These are phyloP conservation scores for Amauroascus verrucosus DNA, from an alignment of 2,329 filamentous ascomycete species.

Conservation along the genomic window DNA sequence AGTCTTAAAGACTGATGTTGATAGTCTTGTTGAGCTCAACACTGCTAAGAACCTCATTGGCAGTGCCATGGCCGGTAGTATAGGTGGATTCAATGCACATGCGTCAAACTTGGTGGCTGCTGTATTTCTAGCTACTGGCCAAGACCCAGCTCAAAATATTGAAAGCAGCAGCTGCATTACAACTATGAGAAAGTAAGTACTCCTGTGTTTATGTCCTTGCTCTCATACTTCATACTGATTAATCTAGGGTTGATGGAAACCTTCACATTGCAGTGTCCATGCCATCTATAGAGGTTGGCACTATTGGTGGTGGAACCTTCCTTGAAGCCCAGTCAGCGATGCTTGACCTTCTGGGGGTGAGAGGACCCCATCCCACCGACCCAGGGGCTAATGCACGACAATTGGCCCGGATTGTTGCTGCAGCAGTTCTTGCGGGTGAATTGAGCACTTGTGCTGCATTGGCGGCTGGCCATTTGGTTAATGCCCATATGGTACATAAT, in stretches of 20 bases:
- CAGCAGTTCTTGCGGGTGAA: slow-evolving; percentile 81
- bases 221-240: slow-evolving; percentile 16
- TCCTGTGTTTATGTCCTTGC: not conserved
- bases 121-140: slow-evolving; percentile 88
- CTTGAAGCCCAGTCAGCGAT: slow-evolving; percentile 92
- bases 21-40: slow-evolving; percentile 87
- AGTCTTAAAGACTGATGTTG: slow-evolving; percentile 87
- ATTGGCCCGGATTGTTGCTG: slow-evolving; percentile 82
- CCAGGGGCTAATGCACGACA: slow-evolving; percentile 87
- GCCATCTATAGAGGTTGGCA: slow-evolving; percentile 96
- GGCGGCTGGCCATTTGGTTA: slow-evolving; percentile 83
- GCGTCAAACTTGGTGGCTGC: slow-evolving; percentile 96
- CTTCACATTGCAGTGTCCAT: slow-evolving; percentile 97
- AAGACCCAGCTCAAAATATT: slow-evolving; percentile 94
- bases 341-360: slow-evolving; percentile 90
- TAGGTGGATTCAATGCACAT: slow-evolving; percentile 96
- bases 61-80: slow-evolving; percentile 82
- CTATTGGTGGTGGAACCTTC: slow-evolving; percentile 90
- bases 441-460: slow-evolving; percentile 84
- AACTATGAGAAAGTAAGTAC: slow-evolving; percentile 93
- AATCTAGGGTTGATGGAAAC: slow-evolving; percentile 63
- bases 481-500: slow-evolving; percentile 94
- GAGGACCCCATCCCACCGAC: slow-evolving; percentile 77
- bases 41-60: slow-evolving; percentile 92
- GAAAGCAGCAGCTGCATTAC: slow-evolving; percentile 97